Base-by-base conservation (phyloP, 2,329 filamentous ascomycete genomes). In the Trichophyton simii region DNA sequence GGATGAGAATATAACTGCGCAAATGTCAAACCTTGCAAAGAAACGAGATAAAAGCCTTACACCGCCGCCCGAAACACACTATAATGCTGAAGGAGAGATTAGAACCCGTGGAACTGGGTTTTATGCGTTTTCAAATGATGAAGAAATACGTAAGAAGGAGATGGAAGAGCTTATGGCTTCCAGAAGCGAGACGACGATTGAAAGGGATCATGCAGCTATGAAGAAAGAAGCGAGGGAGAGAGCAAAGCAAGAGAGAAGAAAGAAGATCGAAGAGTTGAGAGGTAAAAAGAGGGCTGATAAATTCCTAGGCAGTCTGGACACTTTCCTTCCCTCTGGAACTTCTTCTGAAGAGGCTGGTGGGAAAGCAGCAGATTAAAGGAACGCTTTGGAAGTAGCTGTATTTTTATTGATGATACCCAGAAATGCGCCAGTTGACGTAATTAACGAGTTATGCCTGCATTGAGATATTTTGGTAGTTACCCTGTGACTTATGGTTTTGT, bases 91-190 rank as follows among this genome's bases (percentile, higher is more conserved):
- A 63, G 82, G 81, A 63, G 94, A 99, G 79, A 85, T 96, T 57
- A 80, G 94, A 63, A 89, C 84, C 52, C 92, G 94, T 68, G 94
- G 94, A 3, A 89, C 88, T 0, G 94, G 89, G 0, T 99, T 97
- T 75, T 96, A 91, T 77, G 85, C 87, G 61, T 97, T 99, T 71
- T 89, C 87, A 62, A 83, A 82, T 66, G 87, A 95, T 72, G 85
- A 87, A 69, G 84, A 82, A 66, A 78, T 79, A 65, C 75, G 82
- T 57, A 79, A 86, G 70, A 74, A 75, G 68, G 89, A 97, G 79
- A 96, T 97, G 89, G 80, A 83, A 66, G 81, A 80, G 52, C 76
- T 96, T 61, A 81, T 84, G 65, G 78, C 80, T 67, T 85, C 90
- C 72, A 79, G 88, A 62, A 75, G 78, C 64, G 82, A 84, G 69